These are phyloP conservation scores for Biscogniauxia sp. DNA, from an alignment of 2,329 filamentous ascomycete genomes.

Conservation along the genomic window DNA sequence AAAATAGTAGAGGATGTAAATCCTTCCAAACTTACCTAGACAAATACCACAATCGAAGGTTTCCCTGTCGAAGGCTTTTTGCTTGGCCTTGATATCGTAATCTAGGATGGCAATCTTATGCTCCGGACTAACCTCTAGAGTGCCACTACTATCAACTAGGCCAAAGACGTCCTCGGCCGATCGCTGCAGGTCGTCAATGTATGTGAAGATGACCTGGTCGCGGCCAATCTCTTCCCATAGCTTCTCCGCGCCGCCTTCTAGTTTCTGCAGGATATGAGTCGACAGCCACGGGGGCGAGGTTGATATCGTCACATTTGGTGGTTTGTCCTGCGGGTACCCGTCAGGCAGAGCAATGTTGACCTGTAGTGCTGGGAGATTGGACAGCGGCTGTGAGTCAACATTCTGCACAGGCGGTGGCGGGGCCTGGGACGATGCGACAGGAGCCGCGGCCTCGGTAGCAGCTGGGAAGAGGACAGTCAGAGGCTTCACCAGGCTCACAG, in stretches of 20 bases:
- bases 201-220: constrained; percentile 58
- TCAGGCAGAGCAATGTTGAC: constrained; percentile 54
- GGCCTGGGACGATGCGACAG: constrained; percentile 15
- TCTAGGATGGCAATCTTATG: constrained; percentile 72
- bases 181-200: constrained; percentile 62
- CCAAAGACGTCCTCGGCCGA: constrained; percentile 60
- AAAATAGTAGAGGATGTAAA: neutral
- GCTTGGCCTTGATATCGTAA: constrained; percentile 72
- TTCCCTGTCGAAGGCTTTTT: constrained; percentile 73
- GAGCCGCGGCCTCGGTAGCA: constrained; percentile 35
- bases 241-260: constrained; percentile 49
- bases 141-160: constrained; percentile 46
- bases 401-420: constrained; percentile 10
- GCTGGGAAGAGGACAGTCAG: constrained; percentile 59
- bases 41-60: constrained; percentile 90
- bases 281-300: constrained; percentile 59
- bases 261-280: constrained; percentile 41
- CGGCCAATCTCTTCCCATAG: constrained; percentile 64
- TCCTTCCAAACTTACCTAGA: constrained; percentile 48
- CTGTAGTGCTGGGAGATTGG: constrained; percentile 57
- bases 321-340: constrained; percentile 54
- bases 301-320: constrained; percentile 51
- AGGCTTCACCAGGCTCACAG: constrained; percentile 52
- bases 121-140: constrained; percentile 51
- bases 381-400: constrained; percentile 47